Base-by-base conservation (phyloP, 768 basidiomycete species). In the Rhizopogon vulgaris region DNA sequence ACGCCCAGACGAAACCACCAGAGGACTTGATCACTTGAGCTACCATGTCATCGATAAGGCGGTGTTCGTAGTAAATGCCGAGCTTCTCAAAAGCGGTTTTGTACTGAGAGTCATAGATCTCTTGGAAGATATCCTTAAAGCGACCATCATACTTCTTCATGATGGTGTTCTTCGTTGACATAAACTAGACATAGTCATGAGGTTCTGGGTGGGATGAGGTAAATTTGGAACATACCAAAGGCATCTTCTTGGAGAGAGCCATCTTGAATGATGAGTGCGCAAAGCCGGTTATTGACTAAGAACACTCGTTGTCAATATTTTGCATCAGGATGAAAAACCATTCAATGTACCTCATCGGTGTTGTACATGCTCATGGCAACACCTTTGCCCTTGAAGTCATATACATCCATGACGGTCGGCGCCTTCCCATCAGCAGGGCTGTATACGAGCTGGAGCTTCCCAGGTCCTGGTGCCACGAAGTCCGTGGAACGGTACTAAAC, bases 91-190 rank as follows among this genome's bases (percentile, higher is more conserved):
- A 94, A 49, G 75, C 72, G 1, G 74, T 54, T 66, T 85, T 85
- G 78, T 93, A 94, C 52, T 83, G 62, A 76, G 74, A 62, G 6
- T 95, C 90, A 68, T 92, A 99, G 62, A 97, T 85, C 63, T 96
- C 93, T 69, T 97, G 85, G 85, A 99, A 96, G 66, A 95, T 94
- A 63, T 99, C 96, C 77, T 99, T 99, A 83, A 98, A 99, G 28
- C 94, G 83, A 40, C 96, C 96, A 63, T 98, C 96, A 69, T 99
- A 99, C 66, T 87, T 94, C 76, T 99, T 95, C 65, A 95, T 64
- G 71, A 95, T 94, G 22, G 92, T 95, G 73, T 95, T 98, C 76
- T 99, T 97, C 38, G 95, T 98, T 10, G 91, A 94, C 89, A 98
- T 83, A 78, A 94, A 97, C 83, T 90, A 22, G 32, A 49, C 9